Evolutionary conservation across 2,329 filamentous ascomycete species (phyloP).

Genomic region (Trichoderma sp.): DNA sequence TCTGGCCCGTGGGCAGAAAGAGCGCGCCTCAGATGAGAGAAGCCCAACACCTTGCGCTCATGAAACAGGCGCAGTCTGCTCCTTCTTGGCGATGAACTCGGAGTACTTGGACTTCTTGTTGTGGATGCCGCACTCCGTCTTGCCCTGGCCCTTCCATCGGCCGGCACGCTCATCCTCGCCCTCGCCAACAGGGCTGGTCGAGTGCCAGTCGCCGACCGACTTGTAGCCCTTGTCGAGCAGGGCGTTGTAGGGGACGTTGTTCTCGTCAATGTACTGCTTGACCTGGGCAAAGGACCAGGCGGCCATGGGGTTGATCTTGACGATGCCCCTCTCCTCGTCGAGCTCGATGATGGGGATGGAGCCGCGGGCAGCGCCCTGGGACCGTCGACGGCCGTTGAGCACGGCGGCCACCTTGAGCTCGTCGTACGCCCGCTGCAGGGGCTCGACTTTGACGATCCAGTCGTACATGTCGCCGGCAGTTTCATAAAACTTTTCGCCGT

Average conservation of each 20-base stretch:
- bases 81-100: conserved; percentile 75
- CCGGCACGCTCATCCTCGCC: conserved; percentile 95
- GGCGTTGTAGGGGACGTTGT: conserved; percentile 91
- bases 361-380: conserved; percentile 90
- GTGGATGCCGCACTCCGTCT: conserved; percentile 99
- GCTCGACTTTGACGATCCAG: conserved; percentile 97
- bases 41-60: conserved; percentile 24
- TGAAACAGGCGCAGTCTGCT: conserved; percentile 48
- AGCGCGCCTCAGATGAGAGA: neutral
- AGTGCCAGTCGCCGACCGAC: conserved; percentile 98
- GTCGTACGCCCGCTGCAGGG: conserved; percentile 85
- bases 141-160: conserved; percentile 92
- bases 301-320: conserved; percentile 97
- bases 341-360: conserved; percentile 90
- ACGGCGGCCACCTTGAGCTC: conserved; percentile 88
- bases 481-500: conserved; percentile 85
- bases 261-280: conserved; percentile 79
- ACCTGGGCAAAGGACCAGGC: conserved; percentile 94
- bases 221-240: conserved; percentile 95
- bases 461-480: conserved; percentile 88
- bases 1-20: too few relatives aligned
- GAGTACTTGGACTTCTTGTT: conserved; percentile 95
- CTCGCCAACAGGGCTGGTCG: conserved; percentile 83
- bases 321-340: conserved; percentile 80
- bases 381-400: conserved; percentile 86